Base-by-base conservation (phyloP, 1,284 basidiomycete species). In the Cutaneotrichosporon sp. region DNA sequence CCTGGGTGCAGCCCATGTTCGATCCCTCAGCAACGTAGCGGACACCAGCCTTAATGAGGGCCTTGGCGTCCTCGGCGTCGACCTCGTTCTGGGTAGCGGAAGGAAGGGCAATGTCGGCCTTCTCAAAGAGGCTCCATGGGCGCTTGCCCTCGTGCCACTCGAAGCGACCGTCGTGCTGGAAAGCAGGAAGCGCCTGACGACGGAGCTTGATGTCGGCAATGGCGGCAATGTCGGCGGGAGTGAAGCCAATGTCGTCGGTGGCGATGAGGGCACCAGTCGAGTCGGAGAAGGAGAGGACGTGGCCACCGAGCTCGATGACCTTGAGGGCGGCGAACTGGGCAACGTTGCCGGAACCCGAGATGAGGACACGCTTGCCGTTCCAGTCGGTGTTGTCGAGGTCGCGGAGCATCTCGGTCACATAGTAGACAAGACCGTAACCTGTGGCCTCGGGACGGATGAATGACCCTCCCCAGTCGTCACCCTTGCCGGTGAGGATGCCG, bases 1-100 rank as follows among this genome's bases (percentile, higher is more conserved):
- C 84, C 62, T 79, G 76, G n/a, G 83, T 84, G 75, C 82, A 84
- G 47, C 83, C 74, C 83, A 85, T 85, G 77, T 87, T 87, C 62
- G 82, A 84, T 33, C 87, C 87, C 75, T 89, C 86, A 54, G 86
- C 86, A 52, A 89, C 81, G 75, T 86, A 84, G 66, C 81, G 78
- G 65, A 82, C 82, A 61, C 87, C 86, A 38, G 84, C 83, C 64
- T 81, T 81, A 69, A 87, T 69, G 61, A 87, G 80, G 9, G 81
- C 83, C 73, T 84, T 76, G 51, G 87, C 87, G 72, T 89, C 87
- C 61, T 81, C 81, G 45, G 77, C 80, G 56, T 55, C 60, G 51
- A 88, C 80, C 75, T 89, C 86, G 77, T 89, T 89, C 75, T 88
- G 85, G 22, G 86, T 87, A 13, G 86, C 86, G 54, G 81, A 84